Evolutionary conservation across 345 rosid species (phyloP).

Genomic region (Aurinia saxatilis): DNA sequence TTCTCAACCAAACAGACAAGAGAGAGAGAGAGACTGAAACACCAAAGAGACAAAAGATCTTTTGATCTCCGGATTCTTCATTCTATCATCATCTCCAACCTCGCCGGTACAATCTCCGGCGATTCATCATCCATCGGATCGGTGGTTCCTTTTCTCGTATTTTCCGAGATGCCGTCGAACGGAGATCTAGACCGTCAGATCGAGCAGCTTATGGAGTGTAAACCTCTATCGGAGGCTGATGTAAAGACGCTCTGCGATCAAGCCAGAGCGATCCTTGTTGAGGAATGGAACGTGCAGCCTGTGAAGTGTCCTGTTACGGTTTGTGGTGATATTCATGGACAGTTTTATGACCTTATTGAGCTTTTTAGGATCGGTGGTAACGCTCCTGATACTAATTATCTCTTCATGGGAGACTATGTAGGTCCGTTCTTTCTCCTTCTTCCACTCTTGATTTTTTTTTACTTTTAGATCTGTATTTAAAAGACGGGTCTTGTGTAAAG

Average conservation of each 20-base stretch:
- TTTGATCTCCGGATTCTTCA: constrained; percentile 14
- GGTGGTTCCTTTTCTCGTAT: no score
- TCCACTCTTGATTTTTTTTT: background rate
- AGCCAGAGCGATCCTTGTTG: constrained; percentile 89
- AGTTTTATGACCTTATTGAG: constrained; percentile 95
- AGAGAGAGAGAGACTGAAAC: background rate
- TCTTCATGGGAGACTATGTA: constrained; percentile 99
- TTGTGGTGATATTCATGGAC: constrained; percentile 99
- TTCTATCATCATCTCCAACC: background rate
- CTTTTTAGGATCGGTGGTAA: constrained; percentile 93
- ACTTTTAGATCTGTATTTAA: background rate
- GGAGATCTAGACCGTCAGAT: constrained; percentile 99
- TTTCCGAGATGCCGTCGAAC: constrained; percentile 74
- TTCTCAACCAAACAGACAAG: constrained; percentile 11
- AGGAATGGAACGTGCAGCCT: constrained; percentile 99
- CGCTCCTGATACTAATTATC: constrained; percentile 93
- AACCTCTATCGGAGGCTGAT: constrained; percentile 80
- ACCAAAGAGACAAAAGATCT: constrained; percentile 6
- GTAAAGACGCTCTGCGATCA: constrained; percentile 93
- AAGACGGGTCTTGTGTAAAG: background rate
- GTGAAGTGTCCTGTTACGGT: constrained; percentile 99
- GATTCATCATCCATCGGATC: background rate
- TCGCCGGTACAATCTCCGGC: background rate
- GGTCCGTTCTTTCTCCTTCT: constrained; percentile 43
- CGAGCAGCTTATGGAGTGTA: constrained; percentile 97